Evolutionary conservation across 2,329 filamentous ascomycete species (phyloP).

Genomic region (Fusarium chlamydosporum): DNA sequence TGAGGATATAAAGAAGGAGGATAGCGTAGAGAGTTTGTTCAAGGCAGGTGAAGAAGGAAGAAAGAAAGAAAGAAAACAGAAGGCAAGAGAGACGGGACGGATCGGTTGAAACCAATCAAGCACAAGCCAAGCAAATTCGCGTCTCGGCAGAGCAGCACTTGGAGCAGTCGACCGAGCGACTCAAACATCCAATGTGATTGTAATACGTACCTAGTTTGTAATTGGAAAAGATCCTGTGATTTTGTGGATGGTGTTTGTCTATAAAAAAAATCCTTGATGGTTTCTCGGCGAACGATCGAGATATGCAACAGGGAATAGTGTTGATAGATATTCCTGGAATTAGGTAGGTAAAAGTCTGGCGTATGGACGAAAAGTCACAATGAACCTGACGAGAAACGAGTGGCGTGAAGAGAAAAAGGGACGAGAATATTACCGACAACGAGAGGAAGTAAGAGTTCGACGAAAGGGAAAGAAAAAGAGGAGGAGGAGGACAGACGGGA

Average conservation of each 20-base stretch:
- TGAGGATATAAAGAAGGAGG: constrained; percentile 25
- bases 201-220: constrained; percentile 48
- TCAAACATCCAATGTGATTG: constrained; percentile 3
- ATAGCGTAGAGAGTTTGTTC: constrained; percentile 25
- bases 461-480: constrained; percentile 46
- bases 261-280: constrained; percentile 25
- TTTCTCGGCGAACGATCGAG: constrained; percentile 48
- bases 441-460: constrained; percentile 48
- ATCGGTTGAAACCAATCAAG: constrained; percentile 36
- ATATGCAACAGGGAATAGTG: constrained; percentile 30
- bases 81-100: constrained; percentile 29
- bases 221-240: constrained; percentile 38
- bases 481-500: constrained; percentile 43
- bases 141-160: constrained; percentile 36
- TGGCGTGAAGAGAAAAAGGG: constrained; percentile 56
- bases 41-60: constrained; percentile 19
- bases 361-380: constrained; percentile 47
- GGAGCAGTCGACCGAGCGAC: constrained; percentile 33
- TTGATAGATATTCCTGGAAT: constrained; percentile 44
- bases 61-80: constrained; percentile 34
- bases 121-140: constrained; percentile 37
- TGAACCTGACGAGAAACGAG: constrained; percentile 56
- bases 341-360: constrained; percentile 45
- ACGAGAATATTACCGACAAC: constrained; percentile 50
- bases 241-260: constrained; percentile 40